Conservation (phyloP, 2,329 filamentous ascomycete genomes). For the Phoma sp. region DNA sequence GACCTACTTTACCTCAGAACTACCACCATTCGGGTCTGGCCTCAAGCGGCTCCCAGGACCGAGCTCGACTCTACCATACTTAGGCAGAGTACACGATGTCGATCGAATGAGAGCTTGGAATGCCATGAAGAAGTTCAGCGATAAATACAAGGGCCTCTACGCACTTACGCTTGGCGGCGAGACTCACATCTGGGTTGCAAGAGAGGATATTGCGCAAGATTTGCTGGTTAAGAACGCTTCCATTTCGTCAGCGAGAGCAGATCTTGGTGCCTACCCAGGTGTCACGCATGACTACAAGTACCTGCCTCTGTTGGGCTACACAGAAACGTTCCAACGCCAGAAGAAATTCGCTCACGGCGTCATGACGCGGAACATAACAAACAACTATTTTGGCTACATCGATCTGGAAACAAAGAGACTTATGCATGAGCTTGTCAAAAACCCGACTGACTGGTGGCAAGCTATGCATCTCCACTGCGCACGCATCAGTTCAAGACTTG, state of each 20-base stretch:
- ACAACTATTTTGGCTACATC: constrained; percentile 4
- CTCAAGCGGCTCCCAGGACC: constrained; percentile 16
- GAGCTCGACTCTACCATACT: constrained; percentile 13
- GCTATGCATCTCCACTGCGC: constrained; percentile 7
- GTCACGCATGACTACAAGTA: constrained; percentile 5
- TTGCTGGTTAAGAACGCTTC: constrained; percentile 8
- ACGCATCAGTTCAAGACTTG: constrained; percentile 5
- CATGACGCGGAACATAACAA: not conserved
- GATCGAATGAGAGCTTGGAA: constrained; percentile 14
- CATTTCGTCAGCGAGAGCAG: not conserved
- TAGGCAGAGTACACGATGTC: constrained; percentile 14
- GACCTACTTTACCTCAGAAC: constrained; percentile 8
- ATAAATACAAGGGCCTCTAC: constrained; percentile 4
- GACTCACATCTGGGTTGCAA: constrained; percentile 11
- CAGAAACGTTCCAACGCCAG: constrained; percentile 6
- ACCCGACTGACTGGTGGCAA: not conserved
- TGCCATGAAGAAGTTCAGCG: constrained; percentile 15
- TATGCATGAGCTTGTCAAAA: not conserved
- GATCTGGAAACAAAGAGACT: constrained; percentile 1
- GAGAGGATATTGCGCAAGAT: constrained; percentile 9
- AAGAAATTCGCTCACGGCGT: constrained; percentile 6
- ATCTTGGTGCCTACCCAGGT: constrained; percentile 1
- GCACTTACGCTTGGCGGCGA: constrained; percentile 8
- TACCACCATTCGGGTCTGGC: constrained; percentile 8
- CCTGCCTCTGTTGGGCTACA: constrained; percentile 6